phyloP scores from a whole-genome alignment of 2,329 filamentous ascomycete species.

The Leptographium procerum region DNA sequence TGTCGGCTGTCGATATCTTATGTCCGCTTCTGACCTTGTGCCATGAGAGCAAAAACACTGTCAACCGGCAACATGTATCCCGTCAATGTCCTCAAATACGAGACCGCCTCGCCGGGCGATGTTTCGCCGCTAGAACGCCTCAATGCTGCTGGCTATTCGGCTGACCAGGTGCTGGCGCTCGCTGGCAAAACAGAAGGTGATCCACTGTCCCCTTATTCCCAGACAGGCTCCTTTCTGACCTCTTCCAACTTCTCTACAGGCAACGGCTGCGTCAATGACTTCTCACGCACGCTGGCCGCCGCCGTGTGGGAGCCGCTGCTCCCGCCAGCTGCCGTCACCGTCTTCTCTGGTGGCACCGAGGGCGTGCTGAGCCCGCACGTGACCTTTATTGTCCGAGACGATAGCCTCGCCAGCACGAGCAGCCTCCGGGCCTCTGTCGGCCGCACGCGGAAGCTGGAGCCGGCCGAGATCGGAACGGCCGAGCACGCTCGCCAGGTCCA shows the following conservation, averaged over 20 bases:
- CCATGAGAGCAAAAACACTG: too few relatives aligned
- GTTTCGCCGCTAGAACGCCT: constrained; percentile 17
- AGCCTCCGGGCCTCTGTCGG: constrained; percentile 17
- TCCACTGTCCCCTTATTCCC: too few relatives aligned
- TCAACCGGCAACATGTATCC: not conserved
- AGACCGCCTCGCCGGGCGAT: constrained; percentile 19
- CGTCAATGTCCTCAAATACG: constrained; percentile 20
- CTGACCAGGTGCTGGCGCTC: constrained; percentile 18
- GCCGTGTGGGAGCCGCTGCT: constrained; percentile 20
- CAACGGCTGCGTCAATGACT: constrained; percentile 24
- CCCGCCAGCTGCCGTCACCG: constrained; percentile 17
- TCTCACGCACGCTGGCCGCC: constrained; percentile 20
- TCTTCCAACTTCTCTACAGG: constrained; percentile 12
- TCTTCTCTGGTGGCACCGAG: constrained; percentile 22
- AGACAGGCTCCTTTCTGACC: not conserved
- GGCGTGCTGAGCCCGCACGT: constrained; percentile 21
- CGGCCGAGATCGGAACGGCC: constrained; percentile 19
- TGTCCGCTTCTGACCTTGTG: not conserved
- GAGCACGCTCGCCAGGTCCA: constrained; percentile 16
- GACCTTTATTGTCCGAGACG: constrained; percentile 17
- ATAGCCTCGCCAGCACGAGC: constrained; percentile 4
- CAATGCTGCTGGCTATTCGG: constrained; percentile 17
- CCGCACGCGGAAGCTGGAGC: constrained; percentile 16
- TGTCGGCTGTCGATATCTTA: not conserved
- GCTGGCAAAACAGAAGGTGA: constrained; percentile 21